phyloP scores from a whole-genome alignment of 345 rosid genomes.

The Gossypium sturtianum region DNA sequence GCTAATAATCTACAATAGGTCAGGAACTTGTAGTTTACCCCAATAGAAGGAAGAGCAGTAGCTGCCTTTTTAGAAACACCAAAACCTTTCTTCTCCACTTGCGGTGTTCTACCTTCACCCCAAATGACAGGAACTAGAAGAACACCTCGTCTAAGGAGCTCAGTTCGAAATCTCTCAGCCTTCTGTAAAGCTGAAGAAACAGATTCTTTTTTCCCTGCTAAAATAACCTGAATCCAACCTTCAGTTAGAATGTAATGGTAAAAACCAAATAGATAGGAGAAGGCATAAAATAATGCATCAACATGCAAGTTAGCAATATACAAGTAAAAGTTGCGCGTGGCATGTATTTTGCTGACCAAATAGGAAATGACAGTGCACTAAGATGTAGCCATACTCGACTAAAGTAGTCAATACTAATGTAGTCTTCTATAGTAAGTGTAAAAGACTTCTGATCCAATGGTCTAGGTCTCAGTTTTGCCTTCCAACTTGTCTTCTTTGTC shows the following conservation, averaged over 20 bases:
- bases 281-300: not conserved
- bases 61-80: constrained; percentile 56
- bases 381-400: not conserved
- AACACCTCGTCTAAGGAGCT: constrained; percentile 80
- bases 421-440: not conserved
- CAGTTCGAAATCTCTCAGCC: constrained; percentile 86
- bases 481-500: not conserved
- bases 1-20: not conserved
- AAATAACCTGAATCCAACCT: constrained; percentile 54
- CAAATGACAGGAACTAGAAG: constrained; percentile 83
- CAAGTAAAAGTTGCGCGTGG: not conserved
- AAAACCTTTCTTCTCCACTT: constrained; percentile 75
- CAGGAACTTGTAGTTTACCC: constrained; percentile 41
- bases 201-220: constrained; percentile 78
- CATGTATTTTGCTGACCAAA: not conserved
- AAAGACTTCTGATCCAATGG: not conserved
- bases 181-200: constrained; percentile 58
- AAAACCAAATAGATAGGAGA: not conserved
- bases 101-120: constrained; percentile 58
- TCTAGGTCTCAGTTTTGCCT: not conserved
- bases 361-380: not conserved
- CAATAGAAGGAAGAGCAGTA: constrained; percentile 76
- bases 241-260: constrained; percentile 10
- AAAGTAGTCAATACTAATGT: not conserved
- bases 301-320: not conserved